Base-by-base conservation (phyloP, 2,329 filamentous ascomycete species). In the Atkinsonella texensis region DNA sequence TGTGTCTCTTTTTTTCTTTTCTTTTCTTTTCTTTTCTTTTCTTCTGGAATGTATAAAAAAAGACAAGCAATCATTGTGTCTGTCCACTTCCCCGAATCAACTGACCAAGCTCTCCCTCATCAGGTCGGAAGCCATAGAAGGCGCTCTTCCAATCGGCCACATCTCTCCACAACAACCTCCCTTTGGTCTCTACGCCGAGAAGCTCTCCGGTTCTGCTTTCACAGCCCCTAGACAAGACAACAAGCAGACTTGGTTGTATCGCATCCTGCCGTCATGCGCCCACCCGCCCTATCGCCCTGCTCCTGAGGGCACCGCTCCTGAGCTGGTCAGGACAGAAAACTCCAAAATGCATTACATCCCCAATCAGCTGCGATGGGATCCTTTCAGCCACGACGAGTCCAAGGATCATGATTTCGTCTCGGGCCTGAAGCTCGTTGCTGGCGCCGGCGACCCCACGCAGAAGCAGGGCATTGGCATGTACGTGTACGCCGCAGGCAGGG, bases 91-190 rank as follows among this genome's bases (percentile, higher is more conserved):
- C 28, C 28, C 4, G 4, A 6, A 28, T 3, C 28, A 18, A 20
- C 28, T 44, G 40, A 44, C 52, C 9, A 47, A 43, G n/a, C 33
- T 35, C 46, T 23, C 2, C 20, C 20, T 11, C 1, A 0, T 20
- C 2, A 90, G 86, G 64, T 81, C 85, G 43, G 87, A 93, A 73
- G 87, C 87, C 44, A 72, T 91, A 52, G 74, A 82, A 15, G 85
- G 83, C 17, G 83, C 88, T 5, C 74, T 91, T 5, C 87, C 89
- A 9, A 63, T 88, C 53, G 87, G 78, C 48, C 78, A 83, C 42
- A 95, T 94, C 72, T 88, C 85, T 2, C 89, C 89, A 0, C 88
- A 94, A 65, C 88, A 89, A 63, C 83, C 83, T 0, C 77, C 86
- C 0, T 80, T 82, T 57, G 88, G 87, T 0, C 80, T 95, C 31